Conservation (phyloP, 805 yeast genomes). For the Ogataea haglerorum region DNA sequence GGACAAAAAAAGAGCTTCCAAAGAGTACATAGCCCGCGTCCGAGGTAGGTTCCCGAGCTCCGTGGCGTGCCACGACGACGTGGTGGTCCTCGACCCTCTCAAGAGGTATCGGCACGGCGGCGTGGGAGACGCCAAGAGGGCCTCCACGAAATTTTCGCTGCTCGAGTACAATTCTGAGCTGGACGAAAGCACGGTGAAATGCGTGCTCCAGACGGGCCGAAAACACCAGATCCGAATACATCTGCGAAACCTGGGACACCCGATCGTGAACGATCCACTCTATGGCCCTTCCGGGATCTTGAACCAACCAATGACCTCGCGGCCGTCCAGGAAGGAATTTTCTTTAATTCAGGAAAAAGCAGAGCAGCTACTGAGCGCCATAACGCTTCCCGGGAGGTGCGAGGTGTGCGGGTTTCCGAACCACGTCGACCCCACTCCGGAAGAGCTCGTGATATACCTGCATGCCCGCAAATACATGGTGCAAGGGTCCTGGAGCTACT, state of each 20-base stretch:
- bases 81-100: constrained; percentile 25
- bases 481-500: constrained; percentile 30
- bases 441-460: constrained; percentile 38
- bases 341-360: constrained; percentile 13
- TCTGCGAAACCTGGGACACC: constrained; percentile 41
- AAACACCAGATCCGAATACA: constrained; percentile 57
- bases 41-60: constrained; percentile 37
- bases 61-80: constrained; percentile 35
- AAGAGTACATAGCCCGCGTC: constrained; percentile 43
- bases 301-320: constrained; percentile 1
- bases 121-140: constrained; percentile 11
- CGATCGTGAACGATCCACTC: constrained; percentile 32
- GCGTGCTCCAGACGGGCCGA: constrained; percentile 46
- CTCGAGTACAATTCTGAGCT: constrained; percentile 25
- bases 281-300: constrained; percentile 19
- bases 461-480: constrained; percentile 41
- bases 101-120: constrained; percentile 25
- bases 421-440: constrained; percentile 29
- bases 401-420: constrained; percentile 33
- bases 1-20: constrained; percentile 18
- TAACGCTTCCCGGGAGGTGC: constrained; percentile 26
- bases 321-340: constrained; percentile 13
- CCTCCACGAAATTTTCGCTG: constrained; percentile 20
- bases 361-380: constrained; percentile 13
- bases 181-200: constrained; percentile 39